phyloP scores from a whole-genome alignment of 2,329 filamentous ascomycete genomes.

The Nemania sp. region DNA sequence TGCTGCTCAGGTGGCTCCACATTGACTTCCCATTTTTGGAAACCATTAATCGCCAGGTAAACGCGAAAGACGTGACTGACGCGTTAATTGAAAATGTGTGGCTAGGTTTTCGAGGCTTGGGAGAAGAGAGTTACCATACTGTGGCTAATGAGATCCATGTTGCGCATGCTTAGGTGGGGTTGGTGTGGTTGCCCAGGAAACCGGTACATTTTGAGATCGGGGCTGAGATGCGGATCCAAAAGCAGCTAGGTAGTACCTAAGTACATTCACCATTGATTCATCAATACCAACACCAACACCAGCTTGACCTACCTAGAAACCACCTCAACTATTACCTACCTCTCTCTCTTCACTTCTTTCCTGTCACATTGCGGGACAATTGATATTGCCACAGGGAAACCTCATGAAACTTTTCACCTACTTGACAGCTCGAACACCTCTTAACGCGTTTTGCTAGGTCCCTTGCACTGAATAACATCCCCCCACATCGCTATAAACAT shows the following conservation, averaged over 20 bases:
- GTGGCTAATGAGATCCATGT: conserved; percentile 13
- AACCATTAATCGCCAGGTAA: neutral
- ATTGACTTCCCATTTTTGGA: neutral
- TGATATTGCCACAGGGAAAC: conserved; percentile 1
- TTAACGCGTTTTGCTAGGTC: conserved; percentile 14
- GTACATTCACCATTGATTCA: neutral
- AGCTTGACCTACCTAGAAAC: neutral
- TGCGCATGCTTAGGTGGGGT: neutral
- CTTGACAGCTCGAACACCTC: neutral
- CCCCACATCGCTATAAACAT: conserved; percentile 40
- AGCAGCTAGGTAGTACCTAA: no score
- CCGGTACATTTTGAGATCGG: conserved; percentile 21
- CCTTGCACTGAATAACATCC: conserved; percentile 2
- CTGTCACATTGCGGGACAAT: neutral
- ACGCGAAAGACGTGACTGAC: conserved; percentile 34
- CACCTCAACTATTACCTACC: neutral
- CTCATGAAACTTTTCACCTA: neutral
- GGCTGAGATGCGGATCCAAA: no score
- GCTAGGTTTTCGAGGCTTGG: conserved; percentile 35
- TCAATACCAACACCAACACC: neutral
- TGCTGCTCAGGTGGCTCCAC: conserved; percentile 26
- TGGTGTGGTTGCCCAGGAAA: conserved; percentile 38
- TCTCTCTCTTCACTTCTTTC: neutral
- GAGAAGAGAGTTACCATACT: neutral
- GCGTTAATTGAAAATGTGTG: conserved; percentile 48